Conservation (phyloP, 1,139 yeast species). For the Yarrowia galli region DNA sequence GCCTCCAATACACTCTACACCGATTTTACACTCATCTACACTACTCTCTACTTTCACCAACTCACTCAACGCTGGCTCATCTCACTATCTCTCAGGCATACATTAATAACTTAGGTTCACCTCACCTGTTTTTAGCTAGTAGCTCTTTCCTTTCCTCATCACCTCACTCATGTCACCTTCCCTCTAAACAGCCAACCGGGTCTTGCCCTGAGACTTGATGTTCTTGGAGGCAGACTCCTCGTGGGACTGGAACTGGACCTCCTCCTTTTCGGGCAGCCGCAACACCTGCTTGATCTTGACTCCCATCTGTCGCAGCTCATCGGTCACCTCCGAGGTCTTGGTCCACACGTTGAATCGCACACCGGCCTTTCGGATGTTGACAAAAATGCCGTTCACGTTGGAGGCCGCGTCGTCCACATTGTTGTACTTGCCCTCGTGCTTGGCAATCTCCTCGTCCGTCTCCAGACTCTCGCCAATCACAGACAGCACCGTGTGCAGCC, state of each 20-base stretch:
- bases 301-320: slow-evolving; percentile 66
- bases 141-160: background rate
- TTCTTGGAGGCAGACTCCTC: slow-evolving; percentile 40
- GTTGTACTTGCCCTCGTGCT: slow-evolving; percentile 38
- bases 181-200: slow-evolving; percentile 25
- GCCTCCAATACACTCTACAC: no score
- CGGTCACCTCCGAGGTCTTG: slow-evolving; percentile 71
- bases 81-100: no score
- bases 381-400: slow-evolving; percentile 94
- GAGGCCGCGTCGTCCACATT: slow-evolving; percentile 52
- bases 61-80: no score
- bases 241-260: slow-evolving; percentile 79
- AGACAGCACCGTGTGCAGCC: slow-evolving; percentile 90
- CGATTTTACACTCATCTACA: no score
- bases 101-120: slow-evolving; percentile 29
- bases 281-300: slow-evolving; percentile 75
- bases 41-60: no score
- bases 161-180: no score
- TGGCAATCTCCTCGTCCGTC: slow-evolving; percentile 63
- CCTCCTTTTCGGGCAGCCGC: slow-evolving; percentile 69
- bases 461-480: slow-evolving; percentile 97
- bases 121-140: background rate
- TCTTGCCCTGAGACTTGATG: slow-evolving; percentile 36
- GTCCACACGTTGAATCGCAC: slow-evolving; percentile 95
- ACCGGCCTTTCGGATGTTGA: slow-evolving; percentile 83